These are phyloP conservation scores for Salvia miltiorrhiza DNA, from an alignment of 257 asterid species.

Conservation along the genomic window DNA sequence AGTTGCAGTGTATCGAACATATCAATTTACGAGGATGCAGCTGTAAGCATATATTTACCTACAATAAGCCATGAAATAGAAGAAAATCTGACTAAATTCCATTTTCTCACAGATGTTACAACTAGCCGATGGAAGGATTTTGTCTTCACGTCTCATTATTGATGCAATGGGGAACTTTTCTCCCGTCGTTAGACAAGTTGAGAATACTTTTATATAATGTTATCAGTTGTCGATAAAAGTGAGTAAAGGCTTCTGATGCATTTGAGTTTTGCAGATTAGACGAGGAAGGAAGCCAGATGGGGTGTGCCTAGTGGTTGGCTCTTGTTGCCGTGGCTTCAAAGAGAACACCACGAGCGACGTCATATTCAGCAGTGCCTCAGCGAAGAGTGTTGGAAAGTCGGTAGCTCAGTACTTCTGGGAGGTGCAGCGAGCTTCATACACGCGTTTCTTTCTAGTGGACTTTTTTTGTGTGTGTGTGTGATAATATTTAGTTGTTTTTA, in stretches of 20 bases:
- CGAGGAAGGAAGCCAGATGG: slow-evolving; percentile 93
- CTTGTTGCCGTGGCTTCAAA: slow-evolving; percentile 80
- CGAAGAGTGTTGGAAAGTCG: slow-evolving; percentile 67
- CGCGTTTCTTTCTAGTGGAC: not conserved
- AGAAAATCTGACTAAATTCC: not conserved
- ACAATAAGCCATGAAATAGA: slow-evolving; percentile 7
- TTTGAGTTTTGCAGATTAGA: slow-evolving; percentile 60
- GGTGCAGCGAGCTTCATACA: slow-evolving; percentile 38
- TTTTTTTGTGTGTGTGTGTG: not conserved
- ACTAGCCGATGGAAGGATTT: slow-evolving; percentile 63
- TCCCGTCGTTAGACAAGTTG: slow-evolving; percentile 87
- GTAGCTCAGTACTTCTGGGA: slow-evolving; percentile 94
- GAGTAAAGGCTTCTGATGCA: slow-evolving; percentile 23
- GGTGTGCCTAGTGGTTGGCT: slow-evolving; percentile 90
- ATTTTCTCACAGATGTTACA: slow-evolving; percentile 49
- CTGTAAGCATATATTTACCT: slow-evolving; percentile 51
- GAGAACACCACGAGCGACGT: slow-evolving; percentile 79
- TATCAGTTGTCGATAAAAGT: not conserved
- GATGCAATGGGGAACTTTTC: slow-evolving; percentile 99
- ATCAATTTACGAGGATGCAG: slow-evolving; percentile 65
- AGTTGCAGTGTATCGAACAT: slow-evolving; percentile 67
- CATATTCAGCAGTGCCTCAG: slow-evolving; percentile 70
- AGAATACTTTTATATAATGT: slow-evolving; percentile 24
- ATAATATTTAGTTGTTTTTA: slow-evolving; percentile 29
- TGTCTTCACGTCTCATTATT: slow-evolving; percentile 71